Conservation (phyloP, 495 filamentous ascomycete species). For the Hypoxylon crocopeplum region DNA sequence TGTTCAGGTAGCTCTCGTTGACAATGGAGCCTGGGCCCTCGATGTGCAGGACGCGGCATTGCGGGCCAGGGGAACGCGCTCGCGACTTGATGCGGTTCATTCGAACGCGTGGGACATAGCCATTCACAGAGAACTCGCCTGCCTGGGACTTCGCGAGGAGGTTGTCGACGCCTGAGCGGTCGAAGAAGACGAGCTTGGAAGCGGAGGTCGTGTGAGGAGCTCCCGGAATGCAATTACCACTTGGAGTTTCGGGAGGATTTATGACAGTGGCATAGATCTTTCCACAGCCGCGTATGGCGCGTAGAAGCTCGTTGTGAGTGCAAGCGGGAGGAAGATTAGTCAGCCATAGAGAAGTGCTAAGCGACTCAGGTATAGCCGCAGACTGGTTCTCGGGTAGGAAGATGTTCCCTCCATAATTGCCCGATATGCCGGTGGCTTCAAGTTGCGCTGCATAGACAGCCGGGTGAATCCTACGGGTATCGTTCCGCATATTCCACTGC, state of each 20-base stretch:
- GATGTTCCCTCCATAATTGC: constrained; percentile 43
- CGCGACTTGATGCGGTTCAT: constrained; percentile 31
- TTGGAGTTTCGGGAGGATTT: constrained; percentile 40
- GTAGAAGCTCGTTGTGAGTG: constrained; percentile 38
- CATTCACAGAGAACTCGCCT: constrained; percentile 23
- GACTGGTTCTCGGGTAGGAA: constrained; percentile 34
- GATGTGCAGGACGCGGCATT: constrained; percentile 47
- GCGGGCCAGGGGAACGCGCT: constrained; percentile 1
- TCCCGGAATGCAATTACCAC: neutral
- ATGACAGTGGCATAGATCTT: constrained; percentile 48
- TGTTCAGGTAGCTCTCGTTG: constrained; percentile 43
- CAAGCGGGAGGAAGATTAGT: constrained; percentile 40
- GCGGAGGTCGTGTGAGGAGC: constrained; percentile 33
- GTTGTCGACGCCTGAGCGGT: constrained; percentile 26
- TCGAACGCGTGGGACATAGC: constrained; percentile 21
- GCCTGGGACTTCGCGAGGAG: constrained; percentile 9
- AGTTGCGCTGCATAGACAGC: too few species aligned
- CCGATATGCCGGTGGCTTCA: constrained; percentile 16
- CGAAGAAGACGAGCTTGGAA: constrained; percentile 51
- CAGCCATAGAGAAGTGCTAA: constrained; percentile 48
- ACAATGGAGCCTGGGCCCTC: constrained; percentile 33
- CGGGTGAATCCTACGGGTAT: too few species aligned
- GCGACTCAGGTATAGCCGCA: constrained; percentile 37
- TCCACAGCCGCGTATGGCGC: constrained; percentile 38
- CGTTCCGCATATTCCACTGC: too few species aligned